Percentiles rank a stretch among this genome's conserved stretches.
Evolutionary conservation across 2,329 filamentous ascomycete species (phyloP).

Genomic region (Sclerotinia spermophila): DNA sequence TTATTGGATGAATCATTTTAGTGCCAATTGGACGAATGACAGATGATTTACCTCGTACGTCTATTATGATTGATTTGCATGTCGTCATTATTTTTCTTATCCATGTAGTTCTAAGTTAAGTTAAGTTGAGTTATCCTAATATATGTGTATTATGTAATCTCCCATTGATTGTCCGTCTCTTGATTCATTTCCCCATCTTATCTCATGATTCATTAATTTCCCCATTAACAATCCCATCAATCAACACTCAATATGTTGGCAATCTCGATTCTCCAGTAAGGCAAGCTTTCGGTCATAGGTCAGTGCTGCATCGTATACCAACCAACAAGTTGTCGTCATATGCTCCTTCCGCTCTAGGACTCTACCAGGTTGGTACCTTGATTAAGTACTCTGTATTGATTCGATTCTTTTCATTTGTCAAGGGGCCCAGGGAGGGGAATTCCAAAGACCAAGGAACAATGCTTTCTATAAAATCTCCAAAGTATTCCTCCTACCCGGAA

Average conservation of each 20-base stretch:
- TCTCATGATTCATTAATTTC: neutral
- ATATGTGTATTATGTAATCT: neutral
- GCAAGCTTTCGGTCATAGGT: neutral
- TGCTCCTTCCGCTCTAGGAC: neutral
- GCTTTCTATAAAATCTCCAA: neutral
- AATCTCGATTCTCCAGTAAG: neutral
- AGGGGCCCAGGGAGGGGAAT: neutral
- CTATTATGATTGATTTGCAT: neutral
- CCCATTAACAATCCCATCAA: neutral
- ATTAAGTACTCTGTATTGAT: neutral
- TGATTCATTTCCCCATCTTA: neutral
- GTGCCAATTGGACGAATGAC: neutral
- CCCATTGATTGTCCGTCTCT: neutral
- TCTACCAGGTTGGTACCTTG: neutral
- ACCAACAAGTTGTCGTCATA: neutral
- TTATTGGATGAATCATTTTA: neutral
- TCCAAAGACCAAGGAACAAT: neutral
- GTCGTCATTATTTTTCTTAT: neutral
- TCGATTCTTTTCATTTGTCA: neutral
- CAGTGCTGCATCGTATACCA: neutral
- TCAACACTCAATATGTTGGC: too few species aligned
- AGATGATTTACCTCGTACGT: neutral
- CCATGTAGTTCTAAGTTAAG: too few species aligned
- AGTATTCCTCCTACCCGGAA: neutral
- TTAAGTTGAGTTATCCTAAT: too few species aligned